These are phyloP conservation scores for Sphagnum contortum DNA, from an alignment of 225 moss, liverwort and hornwort species.

Conservation along the genomic window DNA sequence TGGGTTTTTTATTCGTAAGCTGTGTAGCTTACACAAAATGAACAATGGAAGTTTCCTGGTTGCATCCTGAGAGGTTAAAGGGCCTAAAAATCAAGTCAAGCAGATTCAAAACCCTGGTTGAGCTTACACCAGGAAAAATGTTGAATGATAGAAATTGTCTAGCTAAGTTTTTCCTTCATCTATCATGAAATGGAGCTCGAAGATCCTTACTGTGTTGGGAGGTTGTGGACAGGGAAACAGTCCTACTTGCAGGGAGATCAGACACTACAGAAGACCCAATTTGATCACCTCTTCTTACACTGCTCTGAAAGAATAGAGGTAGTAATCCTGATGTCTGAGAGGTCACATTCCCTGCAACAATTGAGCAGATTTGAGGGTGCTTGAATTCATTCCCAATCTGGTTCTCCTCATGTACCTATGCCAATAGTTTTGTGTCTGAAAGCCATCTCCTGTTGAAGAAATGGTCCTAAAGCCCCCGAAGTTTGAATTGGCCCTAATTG, in stretches of 20 bases:
- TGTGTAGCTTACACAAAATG: too few species aligned
- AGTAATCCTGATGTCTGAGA: neutral
- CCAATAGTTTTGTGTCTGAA: neutral
- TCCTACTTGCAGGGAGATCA: neutral
- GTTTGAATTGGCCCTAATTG: neutral
- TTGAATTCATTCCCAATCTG: neutral
- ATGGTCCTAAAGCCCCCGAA: neutral
- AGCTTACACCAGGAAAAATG: conserved; percentile 4
- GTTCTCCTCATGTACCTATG: neutral
- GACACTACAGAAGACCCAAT: neutral
- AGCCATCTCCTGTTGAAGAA: neutral
- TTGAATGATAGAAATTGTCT: conserved; percentile 2
- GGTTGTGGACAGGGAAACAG: too few species aligned
- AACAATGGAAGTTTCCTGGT: too few species aligned
- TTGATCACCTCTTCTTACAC: neutral
- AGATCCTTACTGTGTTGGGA: neutral
- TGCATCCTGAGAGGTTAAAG: neutral
- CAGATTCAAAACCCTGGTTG: neutral
- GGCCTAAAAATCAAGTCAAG: neutral
- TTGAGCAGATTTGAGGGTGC: neutral
- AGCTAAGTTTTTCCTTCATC: neutral
- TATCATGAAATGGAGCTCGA: neutral
- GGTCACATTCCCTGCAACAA: neutral
- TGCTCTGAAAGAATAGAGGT: neutral
- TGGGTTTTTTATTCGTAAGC: too few species aligned